These are phyloP conservation scores for Boletus speciosus DNA, from an alignment of 768 basidiomycete genomes.

Conservation along the genomic window DNA sequence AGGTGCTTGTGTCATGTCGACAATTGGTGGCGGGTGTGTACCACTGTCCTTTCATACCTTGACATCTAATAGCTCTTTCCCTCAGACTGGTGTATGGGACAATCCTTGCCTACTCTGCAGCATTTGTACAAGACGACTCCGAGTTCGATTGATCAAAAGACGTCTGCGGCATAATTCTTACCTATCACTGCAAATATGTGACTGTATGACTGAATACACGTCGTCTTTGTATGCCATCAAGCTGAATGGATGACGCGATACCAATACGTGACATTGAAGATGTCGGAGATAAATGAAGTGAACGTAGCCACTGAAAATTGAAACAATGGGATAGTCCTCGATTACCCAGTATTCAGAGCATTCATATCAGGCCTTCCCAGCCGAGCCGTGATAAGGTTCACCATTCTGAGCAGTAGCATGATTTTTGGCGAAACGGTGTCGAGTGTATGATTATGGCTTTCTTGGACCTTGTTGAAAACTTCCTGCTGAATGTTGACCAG, in stretches of 20 bases:
- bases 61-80: not conserved
- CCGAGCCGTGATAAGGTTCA: slow-evolving; percentile 28
- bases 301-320: not conserved
- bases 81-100: slow-evolving; percentile 82
- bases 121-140: slow-evolving; percentile 77
- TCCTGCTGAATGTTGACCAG: slow-evolving; percentile 24
- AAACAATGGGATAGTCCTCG: not conserved
- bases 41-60: slow-evolving; percentile 1
- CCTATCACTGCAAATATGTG: slow-evolving; percentile 13
- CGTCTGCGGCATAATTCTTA: not conserved
- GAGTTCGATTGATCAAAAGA: slow-evolving; percentile 57
- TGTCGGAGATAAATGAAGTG: not conserved
- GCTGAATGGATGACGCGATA: not conserved
- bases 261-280: not conserved
- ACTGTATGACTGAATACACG: slow-evolving; percentile 11
- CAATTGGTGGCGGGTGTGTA: slow-evolving; percentile 80
- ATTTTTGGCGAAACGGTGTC: slow-evolving; percentile 28
- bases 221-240: slow-evolving; percentile 5
- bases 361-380: slow-evolving; percentile 21
- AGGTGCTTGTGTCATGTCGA: slow-evolving; percentile 90
- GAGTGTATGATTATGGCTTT: slow-evolving; percentile 21
- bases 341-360: slow-evolving; percentile 4
- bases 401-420: slow-evolving; percentile 27
- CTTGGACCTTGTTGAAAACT: slow-evolving; percentile 20
- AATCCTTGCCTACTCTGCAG: slow-evolving; percentile 82